Conservation (phyloP, 805 yeast species). For the fission yeast (Schizosaccharomyces pombe) region DNA sequence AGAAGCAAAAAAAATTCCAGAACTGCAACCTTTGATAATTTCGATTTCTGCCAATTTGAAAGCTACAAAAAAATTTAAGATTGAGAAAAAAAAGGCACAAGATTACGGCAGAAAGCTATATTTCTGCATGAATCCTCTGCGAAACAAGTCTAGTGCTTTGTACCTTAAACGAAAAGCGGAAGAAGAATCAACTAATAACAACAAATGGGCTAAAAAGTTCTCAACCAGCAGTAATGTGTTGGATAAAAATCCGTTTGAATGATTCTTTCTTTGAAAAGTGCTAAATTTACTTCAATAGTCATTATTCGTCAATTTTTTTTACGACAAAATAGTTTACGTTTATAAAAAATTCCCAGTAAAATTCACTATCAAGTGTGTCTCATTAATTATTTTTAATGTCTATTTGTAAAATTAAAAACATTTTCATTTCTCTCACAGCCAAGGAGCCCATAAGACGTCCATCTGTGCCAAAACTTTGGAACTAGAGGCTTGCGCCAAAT, state of each 20-base stretch:
- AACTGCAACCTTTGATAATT: constrained; percentile 41
- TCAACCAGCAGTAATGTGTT: neutral
- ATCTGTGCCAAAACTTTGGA: constrained; percentile 81
- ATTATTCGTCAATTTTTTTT: too few relatives aligned
- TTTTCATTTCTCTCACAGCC: constrained; percentile 38
- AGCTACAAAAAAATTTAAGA: constrained; percentile 10
- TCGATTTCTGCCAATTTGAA: constrained; percentile 30
- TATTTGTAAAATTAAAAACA: too few relatives aligned
- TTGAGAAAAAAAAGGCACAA: constrained; percentile 12
- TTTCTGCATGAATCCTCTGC: constrained; percentile 14
- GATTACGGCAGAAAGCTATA: constrained; percentile 17
- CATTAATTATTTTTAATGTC: too few relatives aligned
- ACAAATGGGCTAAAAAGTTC: neutral
- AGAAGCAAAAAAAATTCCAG: constrained; percentile 40
- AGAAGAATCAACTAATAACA: neutral
- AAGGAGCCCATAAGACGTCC: constrained; percentile 90
- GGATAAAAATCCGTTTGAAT: neutral
- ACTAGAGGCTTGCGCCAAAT: constrained; percentile 83
- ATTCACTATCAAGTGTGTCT: too few relatives aligned
- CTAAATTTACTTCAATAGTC: too few relatives aligned
- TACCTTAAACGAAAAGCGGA: constrained; percentile 7
- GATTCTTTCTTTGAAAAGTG: neutral
- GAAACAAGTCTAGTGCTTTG: constrained; percentile 6
- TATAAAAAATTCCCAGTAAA: too few relatives aligned
- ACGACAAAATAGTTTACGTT: too few relatives aligned